Conservation (phyloP, 2,329 filamentous ascomycete genomes). For the Akanthomyces dipterigenus region DNA sequence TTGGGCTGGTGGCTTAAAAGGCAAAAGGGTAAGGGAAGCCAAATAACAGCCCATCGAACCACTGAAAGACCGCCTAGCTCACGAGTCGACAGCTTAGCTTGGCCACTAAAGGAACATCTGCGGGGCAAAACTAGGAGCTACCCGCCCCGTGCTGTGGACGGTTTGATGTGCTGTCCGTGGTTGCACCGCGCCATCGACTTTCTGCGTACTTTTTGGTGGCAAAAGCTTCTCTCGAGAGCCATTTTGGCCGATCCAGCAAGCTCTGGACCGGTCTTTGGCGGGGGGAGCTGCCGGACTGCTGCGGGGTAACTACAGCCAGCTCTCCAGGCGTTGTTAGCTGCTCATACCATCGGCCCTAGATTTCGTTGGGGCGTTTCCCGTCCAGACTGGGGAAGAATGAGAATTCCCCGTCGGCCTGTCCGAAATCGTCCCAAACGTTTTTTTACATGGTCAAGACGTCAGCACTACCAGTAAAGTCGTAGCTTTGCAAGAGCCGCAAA, state of each 20-base stretch:
- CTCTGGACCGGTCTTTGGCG: neutral
- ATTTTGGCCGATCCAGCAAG: neutral
- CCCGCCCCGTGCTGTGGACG: neutral
- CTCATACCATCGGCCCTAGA: conserved; percentile 5
- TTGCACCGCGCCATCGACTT: neutral
- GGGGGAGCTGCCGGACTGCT: neutral
- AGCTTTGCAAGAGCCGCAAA: neutral
- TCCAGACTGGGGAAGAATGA: neutral
- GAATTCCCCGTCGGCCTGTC: neutral
- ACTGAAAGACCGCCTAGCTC: neutral
- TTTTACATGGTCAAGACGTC: neutral
- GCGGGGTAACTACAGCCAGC: neutral
- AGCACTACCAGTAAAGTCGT: neutral
- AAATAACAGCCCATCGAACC: neutral
- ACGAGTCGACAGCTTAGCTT: neutral
- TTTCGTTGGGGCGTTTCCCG: neutral
- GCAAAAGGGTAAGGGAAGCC: neutral
- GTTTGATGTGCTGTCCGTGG: neutral
- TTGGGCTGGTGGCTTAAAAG: neutral
- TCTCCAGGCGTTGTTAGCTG: neutral
- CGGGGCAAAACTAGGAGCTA: neutral
- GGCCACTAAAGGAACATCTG: neutral
- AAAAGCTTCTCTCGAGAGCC: neutral
- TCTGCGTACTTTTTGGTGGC: neutral
- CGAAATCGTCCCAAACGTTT: neutral